Base-by-base conservation (phyloP, 2,329 filamentous ascomycete genomes). In the Achaetomium macrosporum region DNA sequence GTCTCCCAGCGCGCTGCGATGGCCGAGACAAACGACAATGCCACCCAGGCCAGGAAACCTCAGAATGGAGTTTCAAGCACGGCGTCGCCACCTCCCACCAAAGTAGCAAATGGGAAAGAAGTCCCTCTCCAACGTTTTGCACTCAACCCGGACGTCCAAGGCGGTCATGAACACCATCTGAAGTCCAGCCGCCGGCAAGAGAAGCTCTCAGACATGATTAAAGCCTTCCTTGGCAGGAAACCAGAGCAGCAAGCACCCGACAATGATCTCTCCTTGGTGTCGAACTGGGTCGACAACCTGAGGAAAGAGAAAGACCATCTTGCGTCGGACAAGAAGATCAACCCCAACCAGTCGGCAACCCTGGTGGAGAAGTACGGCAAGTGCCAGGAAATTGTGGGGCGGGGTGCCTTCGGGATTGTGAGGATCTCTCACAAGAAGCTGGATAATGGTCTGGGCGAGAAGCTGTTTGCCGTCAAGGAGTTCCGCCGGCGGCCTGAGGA, bases 301-400 rank as follows among this genome's bases (percentile, higher is more conserved):
- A 89, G 90, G 68, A 87, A 82, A 61, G 91, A 96, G 69, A 90
- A 90, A 68, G 90, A 95, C 55, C 82, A 77, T 59, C 76, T 87
- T 63, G 84, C 84, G 1, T 73, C 80, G 37, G 89, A 95, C 63
- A 90, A 86, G 73, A 93, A 86, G 68, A 83, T 82, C 20, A 86
- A 86, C 0, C 81, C 86, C 7, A 88, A 86, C 64, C 78, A 85
- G 16, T 85, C 87, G 15, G 83, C 83, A 17, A 90, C 90, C 0
- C 76, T 99, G 45, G 88, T 93, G 1, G 90, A 97, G 66, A 97
- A 97, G 69, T 99, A 99, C 68, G 93, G 93, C 63, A 97, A 97
- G 73, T 97, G 93, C 67, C 92, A 97, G 67, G 93, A 99, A 69
- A 84, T 99, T 33, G 90, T 99, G 20, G 93, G 93, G 17, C 89